A percentile compares a stretch with the other conserved stretches of the same genome.
Evolutionary conservation across 1,139 yeast genomes (phyloP).

Genomic region (Petasospora fabianii): DNA sequence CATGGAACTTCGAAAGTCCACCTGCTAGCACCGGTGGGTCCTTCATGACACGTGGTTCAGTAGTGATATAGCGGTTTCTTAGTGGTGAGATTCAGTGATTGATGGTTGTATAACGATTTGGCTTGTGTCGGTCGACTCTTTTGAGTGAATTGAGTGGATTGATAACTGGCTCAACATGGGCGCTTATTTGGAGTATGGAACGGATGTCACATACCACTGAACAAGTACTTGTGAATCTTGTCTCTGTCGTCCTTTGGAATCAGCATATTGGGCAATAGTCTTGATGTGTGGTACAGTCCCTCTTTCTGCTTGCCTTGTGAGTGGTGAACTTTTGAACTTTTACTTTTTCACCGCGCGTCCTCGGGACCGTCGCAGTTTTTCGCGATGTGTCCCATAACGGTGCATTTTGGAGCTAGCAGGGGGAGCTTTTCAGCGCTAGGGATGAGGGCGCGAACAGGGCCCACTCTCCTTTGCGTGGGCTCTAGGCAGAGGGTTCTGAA

Average conservation of each 20-base stretch:
- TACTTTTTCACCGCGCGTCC: constrained; percentile 23
- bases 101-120: too few species aligned
- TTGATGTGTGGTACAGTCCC: constrained; percentile 7
- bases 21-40: too few species aligned
- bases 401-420: too few species aligned
- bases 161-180: too few species aligned
- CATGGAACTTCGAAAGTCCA: too few species aligned
- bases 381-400: constrained; percentile 12
- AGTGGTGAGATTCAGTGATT: too few species aligned
- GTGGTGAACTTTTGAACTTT: constrained; percentile 22
- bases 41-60: too few species aligned
- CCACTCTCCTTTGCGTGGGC: neutral
- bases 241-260: constrained; percentile 99
- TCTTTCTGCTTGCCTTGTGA: constrained; percentile 3
- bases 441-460: too few species aligned
- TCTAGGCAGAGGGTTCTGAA: neutral
- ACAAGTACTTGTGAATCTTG: constrained; percentile 98
- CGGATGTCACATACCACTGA: constrained; percentile 74
- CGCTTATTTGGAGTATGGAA: neutral
- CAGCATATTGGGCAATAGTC: constrained; percentile 63
- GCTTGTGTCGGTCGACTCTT: neutral
- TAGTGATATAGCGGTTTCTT: too few species aligned
- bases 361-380: constrained; percentile 12
- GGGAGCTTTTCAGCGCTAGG: too few species aligned
- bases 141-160: too few species aligned